Percentiles rank a stretch among this genome's conserved stretches.
Evolutionary conservation across 2,329 filamentous ascomycete species (phyloP).

Genomic region (Ophiostoma australiae): DNA sequence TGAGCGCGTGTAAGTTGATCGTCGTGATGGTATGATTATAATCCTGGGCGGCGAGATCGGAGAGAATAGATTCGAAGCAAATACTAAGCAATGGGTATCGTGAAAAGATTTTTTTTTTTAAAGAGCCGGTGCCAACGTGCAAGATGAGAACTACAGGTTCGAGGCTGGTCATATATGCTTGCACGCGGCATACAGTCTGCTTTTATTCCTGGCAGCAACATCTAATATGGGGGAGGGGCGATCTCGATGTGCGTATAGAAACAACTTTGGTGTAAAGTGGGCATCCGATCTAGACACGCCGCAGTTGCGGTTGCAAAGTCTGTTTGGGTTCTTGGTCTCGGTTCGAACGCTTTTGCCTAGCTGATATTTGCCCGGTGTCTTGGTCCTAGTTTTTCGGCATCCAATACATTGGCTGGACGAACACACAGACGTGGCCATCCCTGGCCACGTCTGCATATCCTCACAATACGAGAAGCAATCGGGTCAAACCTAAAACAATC

Average conservation of each 20-base stretch:
- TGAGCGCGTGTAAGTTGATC: neutral
- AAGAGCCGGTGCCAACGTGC: too few species aligned
- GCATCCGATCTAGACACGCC: slow-evolving; percentile 6
- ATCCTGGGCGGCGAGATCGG: neutral
- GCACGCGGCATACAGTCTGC: neutral
- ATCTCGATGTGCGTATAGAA: slow-evolving; percentile 12
- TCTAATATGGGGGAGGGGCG: neutral
- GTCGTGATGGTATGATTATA: neutral
- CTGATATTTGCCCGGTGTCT: neutral
- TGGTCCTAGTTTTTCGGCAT: too few species aligned
- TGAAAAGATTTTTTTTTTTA: too few species aligned
- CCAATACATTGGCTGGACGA: too few species aligned
- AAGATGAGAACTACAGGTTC: neutral
- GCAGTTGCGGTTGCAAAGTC: neutral
- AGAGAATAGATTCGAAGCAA: neutral
- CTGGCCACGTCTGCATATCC: neutral
- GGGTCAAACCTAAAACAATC: too few species aligned
- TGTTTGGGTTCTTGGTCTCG: neutral
- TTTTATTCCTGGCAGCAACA: slow-evolving; percentile 5
- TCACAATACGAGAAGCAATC: neutral
- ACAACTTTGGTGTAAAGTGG: neutral
- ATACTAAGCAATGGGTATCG: neutral
- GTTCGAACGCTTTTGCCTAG: neutral
- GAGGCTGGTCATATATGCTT: too few species aligned
- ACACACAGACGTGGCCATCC: neutral